Evolutionary conservation across 208 protist genomes (phyloP), one percentile per base, ranked within the genome.

Genomic region (Leishmania braziliensis): DNA sequence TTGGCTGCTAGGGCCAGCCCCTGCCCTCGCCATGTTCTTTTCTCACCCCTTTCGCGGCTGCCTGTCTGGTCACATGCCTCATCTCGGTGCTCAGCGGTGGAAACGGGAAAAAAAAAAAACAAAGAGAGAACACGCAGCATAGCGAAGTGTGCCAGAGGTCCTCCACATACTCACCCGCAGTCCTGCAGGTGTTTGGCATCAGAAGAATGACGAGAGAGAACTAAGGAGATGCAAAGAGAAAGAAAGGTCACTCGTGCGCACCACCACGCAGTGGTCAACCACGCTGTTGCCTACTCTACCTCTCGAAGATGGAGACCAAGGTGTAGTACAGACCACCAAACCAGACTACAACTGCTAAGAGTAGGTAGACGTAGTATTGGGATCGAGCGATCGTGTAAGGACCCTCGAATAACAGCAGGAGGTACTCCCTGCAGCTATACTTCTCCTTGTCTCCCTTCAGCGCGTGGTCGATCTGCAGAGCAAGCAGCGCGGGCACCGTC

Each of bases 401-500:
- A 3, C 82, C 77, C 54, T 86, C 85, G 68, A 91, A 92, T 56
- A 91, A 69, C 2, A 90, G 68, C 71, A 88, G 74, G 48, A 91
- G 60, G 69, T 90, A 91, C 1, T 84, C n/a, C 36, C 73, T 60
- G 84, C 86, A 89, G n/a, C 72, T 63, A 56, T 87, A 66, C 10
- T 87, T 84, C 16, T 87, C 82, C 60, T 66, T 75, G 62, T 84
- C 82, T 14, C 77, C 84, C 33, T 77, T 81, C 33, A 93, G 36
- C 3, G 90, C 80, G 77, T 88, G 81, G 48, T 92, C 86, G 16
- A 88, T 79, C 80, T 92, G 84, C 51, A 95, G 73, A 10, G 80
- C 86, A 33, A 97, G 86, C 46, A 93, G 84, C 23, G 92, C 83
- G 4, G 90, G 92, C 29, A 97, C 87, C 53, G 92, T 93, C 58